Base-by-base conservation (phyloP, 1,284 basidiomycete species). In the Cronartium quercuum region DNA sequence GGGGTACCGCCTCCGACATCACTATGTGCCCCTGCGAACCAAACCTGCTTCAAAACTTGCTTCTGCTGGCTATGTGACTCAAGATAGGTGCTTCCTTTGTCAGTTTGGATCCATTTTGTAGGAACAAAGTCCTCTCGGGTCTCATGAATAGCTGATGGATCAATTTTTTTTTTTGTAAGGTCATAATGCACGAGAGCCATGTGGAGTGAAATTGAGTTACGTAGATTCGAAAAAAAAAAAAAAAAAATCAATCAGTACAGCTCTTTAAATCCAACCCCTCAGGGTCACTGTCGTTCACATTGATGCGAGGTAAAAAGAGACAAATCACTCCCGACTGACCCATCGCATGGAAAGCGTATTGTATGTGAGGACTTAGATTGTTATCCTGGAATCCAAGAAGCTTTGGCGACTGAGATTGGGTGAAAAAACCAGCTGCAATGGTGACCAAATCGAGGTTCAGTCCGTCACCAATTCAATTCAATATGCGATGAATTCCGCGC, bases 11-110 rank as follows among this genome's bases (percentile, higher is more conserved):
- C 80, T 5, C 81, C 81, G 5, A 77, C 76, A 70, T 81, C 80
- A 5, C 78, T 77, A 55, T 81, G 81, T 0, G 76, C 76, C 34
- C 81, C 81, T 18, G 78, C 71, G 74, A 81, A 81, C 81, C 81
- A 81, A 6, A 71, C 69, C 68, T 81, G 81, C 69, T 80, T 78
- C 35, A 81, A 63, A 9, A 76, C 69, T 74, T 81, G 81, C 3
- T 77, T 77, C 34, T 63, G 13, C 35, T 65, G 38, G 51, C 29
- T 55, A 24, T 55, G 51, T 55, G n/a, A 21, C 12, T 24, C 51
- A 10, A 55, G 51, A 34, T 29, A 40, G 3, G 77, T 74, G 15
- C 5, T 75, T 74, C 3, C 38, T 35, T 68, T 35, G 35, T 60
- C 41, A 35, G 60, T 77, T 66, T 78, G 76, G 40, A 78, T 79